phyloP scores from a whole-genome alignment of 2,329 filamentous ascomycete genomes.

The Talaromyces pinophilus region DNA sequence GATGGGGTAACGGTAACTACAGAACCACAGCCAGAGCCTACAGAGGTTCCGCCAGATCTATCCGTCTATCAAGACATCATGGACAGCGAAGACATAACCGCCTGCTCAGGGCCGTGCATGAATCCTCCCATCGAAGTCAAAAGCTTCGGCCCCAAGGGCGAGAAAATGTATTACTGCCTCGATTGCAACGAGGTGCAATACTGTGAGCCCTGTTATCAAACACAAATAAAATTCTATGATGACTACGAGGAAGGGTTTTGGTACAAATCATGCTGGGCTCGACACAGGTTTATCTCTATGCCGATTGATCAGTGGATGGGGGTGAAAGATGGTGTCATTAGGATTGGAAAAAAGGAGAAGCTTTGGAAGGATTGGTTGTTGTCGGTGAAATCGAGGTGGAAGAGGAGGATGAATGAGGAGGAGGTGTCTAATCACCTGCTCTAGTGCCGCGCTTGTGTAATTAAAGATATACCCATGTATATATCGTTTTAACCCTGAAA shows the following conservation, averaged over 20 bases:
- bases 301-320: constrained; percentile 12
- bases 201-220: constrained; percentile 1
- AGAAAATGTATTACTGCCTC: constrained; percentile 5
- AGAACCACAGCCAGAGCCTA: neutral
- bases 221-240: constrained; percentile 8
- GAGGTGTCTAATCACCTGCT: neutral
- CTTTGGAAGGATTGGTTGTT: constrained; percentile 12
- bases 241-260: constrained; percentile 9
- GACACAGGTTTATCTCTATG: constrained; percentile 6
- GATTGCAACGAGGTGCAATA: neutral
- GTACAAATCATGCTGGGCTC: constrained; percentile 10
- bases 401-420: constrained; percentile 11
- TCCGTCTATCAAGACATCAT: neutral
- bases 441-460: neutral
- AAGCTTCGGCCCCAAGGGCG: constrained; percentile 2
- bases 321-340: constrained; percentile 5
- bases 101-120: neutral
- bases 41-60: neutral
- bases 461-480: neutral
- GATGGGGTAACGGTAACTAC: neutral
- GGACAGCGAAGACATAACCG: neutral
- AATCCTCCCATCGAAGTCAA: neutral
- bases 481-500: neutral
- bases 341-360: constrained; percentile 12
- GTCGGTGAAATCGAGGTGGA: constrained; percentile 10